Evolutionary conservation across 2,329 filamentous ascomycete species (phyloP).

Genomic region (Xylariales sp.): DNA sequence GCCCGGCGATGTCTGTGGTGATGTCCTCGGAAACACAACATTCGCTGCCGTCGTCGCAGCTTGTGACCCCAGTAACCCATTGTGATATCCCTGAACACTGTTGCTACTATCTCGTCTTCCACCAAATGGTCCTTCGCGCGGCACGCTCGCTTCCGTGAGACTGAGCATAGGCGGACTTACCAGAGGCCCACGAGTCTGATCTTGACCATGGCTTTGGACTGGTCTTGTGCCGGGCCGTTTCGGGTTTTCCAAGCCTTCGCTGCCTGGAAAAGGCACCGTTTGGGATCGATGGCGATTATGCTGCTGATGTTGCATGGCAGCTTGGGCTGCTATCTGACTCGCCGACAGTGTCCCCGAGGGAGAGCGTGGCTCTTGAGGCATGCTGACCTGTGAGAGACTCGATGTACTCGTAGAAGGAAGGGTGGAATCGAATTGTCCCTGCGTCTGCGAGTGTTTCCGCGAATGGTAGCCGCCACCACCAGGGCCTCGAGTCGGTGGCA

Average conservation of each 20-base stretch:
- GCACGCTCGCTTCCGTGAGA: constrained; percentile 60
- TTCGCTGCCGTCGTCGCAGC: constrained; percentile 70
- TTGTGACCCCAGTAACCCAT: constrained; percentile 56
- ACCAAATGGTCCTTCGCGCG: constrained; percentile 52
- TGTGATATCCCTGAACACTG: constrained; percentile 45
- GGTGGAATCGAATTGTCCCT: constrained; percentile 72
- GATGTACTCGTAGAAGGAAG: constrained; percentile 59
- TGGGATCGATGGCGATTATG: constrained; percentile 66
- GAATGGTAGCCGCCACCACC: constrained; percentile 28
- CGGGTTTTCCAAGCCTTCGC: constrained; percentile 35
- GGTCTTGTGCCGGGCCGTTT: constrained; percentile 31
- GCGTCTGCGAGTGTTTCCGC: constrained; percentile 65
- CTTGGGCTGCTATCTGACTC: constrained; percentile 78
- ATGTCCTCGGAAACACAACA: constrained; percentile 62
- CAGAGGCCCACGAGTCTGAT: constrained; percentile 40
- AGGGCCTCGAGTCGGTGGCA: constrained; percentile 32
- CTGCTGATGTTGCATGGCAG: constrained; percentile 53
- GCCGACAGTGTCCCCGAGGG: constrained; percentile 46
- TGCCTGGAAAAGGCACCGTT: constrained; percentile 58
- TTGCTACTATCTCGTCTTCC: constrained; percentile 1
- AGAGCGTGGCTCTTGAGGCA: constrained; percentile 17
- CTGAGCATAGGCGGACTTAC: constrained; percentile 60
- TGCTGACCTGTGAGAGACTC: constrained; percentile 47
- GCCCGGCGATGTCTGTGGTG: constrained; percentile 48
- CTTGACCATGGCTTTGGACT: constrained; percentile 21